A percentile compares a stretch with the other conserved stretches of the same genome.
phyloP scores from a whole-genome alignment of 257 asterid species.

The Solanum megistacrolobum region DNA sequence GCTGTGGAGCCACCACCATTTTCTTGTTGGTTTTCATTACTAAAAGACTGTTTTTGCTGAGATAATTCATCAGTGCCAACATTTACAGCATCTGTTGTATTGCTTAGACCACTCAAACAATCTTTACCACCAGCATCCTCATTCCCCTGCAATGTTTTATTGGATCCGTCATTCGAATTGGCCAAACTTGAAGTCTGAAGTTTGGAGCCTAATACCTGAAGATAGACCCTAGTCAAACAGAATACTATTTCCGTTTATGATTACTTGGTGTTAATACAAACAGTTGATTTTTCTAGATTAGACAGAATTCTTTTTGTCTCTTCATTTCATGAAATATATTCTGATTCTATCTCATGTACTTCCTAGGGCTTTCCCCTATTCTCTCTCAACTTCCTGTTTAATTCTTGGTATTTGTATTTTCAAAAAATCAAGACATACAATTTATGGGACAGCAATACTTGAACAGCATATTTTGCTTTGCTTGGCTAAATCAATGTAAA shows the following conservation, averaged over 20 bases:
- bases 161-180: not conserved
- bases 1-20: conserved; percentile 15
- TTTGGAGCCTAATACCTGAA: not conserved
- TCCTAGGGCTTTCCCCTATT: not conserved
- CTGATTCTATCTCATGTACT: not conserved
- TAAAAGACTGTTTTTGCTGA: conserved; percentile 1
- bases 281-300: not conserved
- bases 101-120: not conserved
- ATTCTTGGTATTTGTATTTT: not conserved
- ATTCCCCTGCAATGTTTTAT: conserved; percentile 14
- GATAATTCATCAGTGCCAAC: conserved; percentile 7
- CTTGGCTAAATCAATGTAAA: not conserved
- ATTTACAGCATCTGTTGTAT: conserved; percentile 1
- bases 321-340: not conserved
- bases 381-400: not conserved
- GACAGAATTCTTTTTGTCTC: not conserved
- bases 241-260: not conserved
- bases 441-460: not conserved
- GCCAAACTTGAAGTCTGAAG: not conserved
- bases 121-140: conserved; percentile 4
- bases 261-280: not conserved
- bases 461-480: not conserved
- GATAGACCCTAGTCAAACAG: not conserved
- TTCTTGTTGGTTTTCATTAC: conserved; percentile 6
- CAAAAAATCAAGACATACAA: not conserved